Percentiles rank a stretch among this genome's conserved stretches.
These are phyloP conservation scores for Chamaenerion angustifolium DNA, from an alignment of 345 rosid genomes.

Conservation along the genomic window DNA sequence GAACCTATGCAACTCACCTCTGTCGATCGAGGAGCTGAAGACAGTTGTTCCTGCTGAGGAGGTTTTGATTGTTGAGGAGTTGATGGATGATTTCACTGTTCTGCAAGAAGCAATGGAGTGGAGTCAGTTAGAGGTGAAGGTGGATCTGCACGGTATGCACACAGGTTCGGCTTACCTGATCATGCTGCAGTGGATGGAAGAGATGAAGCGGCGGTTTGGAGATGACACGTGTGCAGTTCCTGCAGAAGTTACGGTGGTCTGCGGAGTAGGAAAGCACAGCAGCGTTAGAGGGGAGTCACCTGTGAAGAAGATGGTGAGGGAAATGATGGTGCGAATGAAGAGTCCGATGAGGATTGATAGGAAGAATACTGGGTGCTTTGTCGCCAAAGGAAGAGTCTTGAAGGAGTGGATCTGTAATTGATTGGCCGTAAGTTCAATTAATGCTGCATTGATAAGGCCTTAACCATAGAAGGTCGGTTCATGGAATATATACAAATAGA, in stretches of 20 bases:
- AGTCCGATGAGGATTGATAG: slow-evolving; percentile 65
- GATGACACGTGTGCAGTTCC: slow-evolving; percentile 27
- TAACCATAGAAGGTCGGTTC: no score
- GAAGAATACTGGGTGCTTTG: slow-evolving; percentile 57
- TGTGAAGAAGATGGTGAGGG: slow-evolving; percentile 42
- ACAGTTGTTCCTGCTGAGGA: slow-evolving; percentile 33
- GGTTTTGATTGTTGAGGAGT: slow-evolving; percentile 28
- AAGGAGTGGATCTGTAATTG: slow-evolving; percentile 30
- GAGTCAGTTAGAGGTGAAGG: slow-evolving; percentile 35
- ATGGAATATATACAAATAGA: no score
- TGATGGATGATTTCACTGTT: slow-evolving; percentile 32
- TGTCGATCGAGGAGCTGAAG: slow-evolving; percentile 34
- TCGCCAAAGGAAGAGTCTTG: slow-evolving; percentile 50
- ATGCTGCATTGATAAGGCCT: no score
- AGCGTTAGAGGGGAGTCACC: slow-evolving; percentile 59
- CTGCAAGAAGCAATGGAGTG: slow-evolving; percentile 41
- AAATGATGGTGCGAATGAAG: slow-evolving; percentile 30
- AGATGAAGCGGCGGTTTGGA: slow-evolving; percentile 29
- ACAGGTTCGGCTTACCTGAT: slow-evolving; percentile 53
- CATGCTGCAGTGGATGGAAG: slow-evolving; percentile 62
- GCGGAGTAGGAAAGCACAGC: slow-evolving; percentile 73
- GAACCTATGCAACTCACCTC: slow-evolving; percentile 19
- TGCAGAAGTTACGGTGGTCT: slow-evolving; percentile 44
- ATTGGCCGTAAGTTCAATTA: no score
- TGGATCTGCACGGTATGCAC: slow-evolving; percentile 90